These are phyloP conservation scores for Galeopsis tetrahit DNA, from an alignment of 257 asterid species.

Conservation along the genomic window DNA sequence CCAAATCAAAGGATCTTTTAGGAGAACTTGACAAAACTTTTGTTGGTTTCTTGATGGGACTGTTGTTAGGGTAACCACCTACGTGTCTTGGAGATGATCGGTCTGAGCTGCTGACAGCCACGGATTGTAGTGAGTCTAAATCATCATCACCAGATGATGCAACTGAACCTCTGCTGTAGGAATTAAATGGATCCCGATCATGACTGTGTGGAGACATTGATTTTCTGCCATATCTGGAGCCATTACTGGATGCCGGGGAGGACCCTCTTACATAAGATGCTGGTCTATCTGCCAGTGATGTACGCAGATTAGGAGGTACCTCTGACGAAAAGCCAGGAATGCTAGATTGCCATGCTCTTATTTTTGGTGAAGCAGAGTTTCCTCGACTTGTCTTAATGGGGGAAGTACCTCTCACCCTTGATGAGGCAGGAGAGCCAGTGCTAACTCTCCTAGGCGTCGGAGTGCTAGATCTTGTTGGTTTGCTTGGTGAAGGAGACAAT, in stretches of 20 bases:
- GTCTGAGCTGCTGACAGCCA: slow-evolving; percentile 61
- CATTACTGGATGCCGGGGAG: slow-evolving; percentile 91
- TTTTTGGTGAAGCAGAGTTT: slow-evolving; percentile 86
- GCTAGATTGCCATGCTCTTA: slow-evolving; percentile 79
- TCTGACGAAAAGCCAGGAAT: slow-evolving; percentile 87
- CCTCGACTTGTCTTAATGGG: slow-evolving; percentile 77
- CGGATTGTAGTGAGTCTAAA: slow-evolving; percentile 62
- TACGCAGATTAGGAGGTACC: slow-evolving; percentile 97
- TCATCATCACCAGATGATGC: slow-evolving; percentile 91
- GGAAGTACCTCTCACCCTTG: slow-evolving; percentile 70
- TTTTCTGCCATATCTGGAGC: slow-evolving; percentile 75
- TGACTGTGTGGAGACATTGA: slow-evolving; percentile 91
- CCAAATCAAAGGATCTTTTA: slow-evolving; percentile 79
- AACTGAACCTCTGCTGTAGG: slow-evolving; percentile 70
- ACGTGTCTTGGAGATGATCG: slow-evolving; percentile 58
- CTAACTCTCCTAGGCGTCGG: slow-evolving; percentile 78
- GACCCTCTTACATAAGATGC: slow-evolving; percentile 94
- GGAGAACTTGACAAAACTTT: slow-evolving; percentile 70
- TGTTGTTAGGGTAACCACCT: slow-evolving; percentile 48
- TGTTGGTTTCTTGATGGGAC: slow-evolving; percentile 55
- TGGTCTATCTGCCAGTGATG: slow-evolving; percentile 93
- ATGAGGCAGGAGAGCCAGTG: slow-evolving; percentile 56
- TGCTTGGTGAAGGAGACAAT: slow-evolving; percentile 70
- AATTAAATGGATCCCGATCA: slow-evolving; percentile 64
- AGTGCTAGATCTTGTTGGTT: slow-evolving; percentile 60